A percentile compares a stretch with the other conserved stretches of the same genome.
Evolutionary conservation across 257 asterid species (phyloP).

Genomic region (Nicotiana tomentosiformis): DNA sequence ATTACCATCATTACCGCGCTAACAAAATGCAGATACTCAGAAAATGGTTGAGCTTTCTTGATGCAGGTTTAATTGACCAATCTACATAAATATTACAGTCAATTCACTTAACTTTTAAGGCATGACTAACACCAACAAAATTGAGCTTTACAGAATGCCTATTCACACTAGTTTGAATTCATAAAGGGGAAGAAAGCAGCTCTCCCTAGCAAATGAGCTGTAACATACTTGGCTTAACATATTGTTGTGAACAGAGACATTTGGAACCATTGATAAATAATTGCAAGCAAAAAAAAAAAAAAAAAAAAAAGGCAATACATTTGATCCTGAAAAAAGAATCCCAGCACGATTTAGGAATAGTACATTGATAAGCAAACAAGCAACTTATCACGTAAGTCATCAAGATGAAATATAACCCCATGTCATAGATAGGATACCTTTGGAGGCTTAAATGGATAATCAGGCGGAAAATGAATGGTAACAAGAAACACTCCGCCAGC

Average conservation of each 20-base stretch:
- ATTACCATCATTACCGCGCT: not conserved
- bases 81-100: not conserved
- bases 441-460: slow-evolving; percentile 41
- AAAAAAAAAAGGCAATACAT: not conserved
- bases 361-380: not conserved
- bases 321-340: not conserved
- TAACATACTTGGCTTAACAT: not conserved
- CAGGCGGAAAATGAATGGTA: slow-evolving; percentile 37
- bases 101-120: not conserved
- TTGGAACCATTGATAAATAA: not conserved
- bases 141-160: not conserved
- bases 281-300: not conserved
- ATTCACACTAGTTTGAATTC: not conserved
- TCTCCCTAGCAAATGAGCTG: not conserved
- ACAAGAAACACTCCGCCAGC: slow-evolving; percentile 44
- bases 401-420: not conserved
- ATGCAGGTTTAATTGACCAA: not conserved
- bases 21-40: not conserved
- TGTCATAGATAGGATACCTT: slow-evolving; percentile 20
- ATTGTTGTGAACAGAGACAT: not conserved
- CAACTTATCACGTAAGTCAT: not conserved
- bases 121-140: not conserved
- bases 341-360: not conserved
- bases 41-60: not conserved
- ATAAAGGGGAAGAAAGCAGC: not conserved